phyloP scores from a whole-genome alignment of 768 basidiomycete species.

The Cystofilobasidium macerans region DNA sequence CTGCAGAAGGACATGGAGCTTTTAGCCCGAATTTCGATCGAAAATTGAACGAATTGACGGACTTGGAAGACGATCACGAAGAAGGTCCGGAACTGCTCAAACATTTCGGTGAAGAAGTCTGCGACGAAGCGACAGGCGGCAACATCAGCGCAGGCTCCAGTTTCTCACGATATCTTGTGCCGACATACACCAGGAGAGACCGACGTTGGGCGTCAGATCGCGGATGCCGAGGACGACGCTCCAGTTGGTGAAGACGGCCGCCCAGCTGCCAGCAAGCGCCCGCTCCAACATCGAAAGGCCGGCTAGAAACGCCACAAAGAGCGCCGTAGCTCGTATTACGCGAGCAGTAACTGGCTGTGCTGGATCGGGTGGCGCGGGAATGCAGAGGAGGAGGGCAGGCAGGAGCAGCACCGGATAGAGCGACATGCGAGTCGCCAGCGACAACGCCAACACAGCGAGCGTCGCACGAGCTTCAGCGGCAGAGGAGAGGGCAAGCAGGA shows the following conservation, averaged over 20 bases:
- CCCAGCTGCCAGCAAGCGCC: slow-evolving; percentile 3
- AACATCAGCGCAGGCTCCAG: neutral
- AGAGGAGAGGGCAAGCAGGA: slow-evolving; percentile 57
- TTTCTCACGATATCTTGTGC: neutral
- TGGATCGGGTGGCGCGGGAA: slow-evolving; percentile 40
- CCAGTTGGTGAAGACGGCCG: slow-evolving; percentile 9
- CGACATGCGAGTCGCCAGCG: slow-evolving; percentile 60
- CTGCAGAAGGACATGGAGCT: neutral
- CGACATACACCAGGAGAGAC: slow-evolving; percentile 36
- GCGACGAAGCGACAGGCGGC: neutral
- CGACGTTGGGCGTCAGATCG: slow-evolving; percentile 85
- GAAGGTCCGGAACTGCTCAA: slow-evolving; percentile 91
- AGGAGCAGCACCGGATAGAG: slow-evolving; percentile 60
- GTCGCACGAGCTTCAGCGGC: slow-evolving; percentile 38
- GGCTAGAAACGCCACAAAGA: neutral
- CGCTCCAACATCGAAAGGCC: neutral
- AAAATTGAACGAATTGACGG: slow-evolving; percentile 37
- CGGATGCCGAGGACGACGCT: slow-evolving; percentile 50
- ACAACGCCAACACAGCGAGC: slow-evolving; percentile 53
- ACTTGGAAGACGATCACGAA: slow-evolving; percentile 92
- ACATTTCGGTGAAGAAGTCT: slow-evolving; percentile 97
- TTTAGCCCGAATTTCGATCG: neutral
- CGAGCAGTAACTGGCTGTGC: neutral
- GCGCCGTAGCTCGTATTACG: too few relatives aligned
- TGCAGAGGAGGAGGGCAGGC: slow-evolving; percentile 54